Percentiles rank a stretch among this genome's conserved stretches.
Conservation (phyloP, 441 rosid genomes). For the Syzygium malaccense region DNA sequence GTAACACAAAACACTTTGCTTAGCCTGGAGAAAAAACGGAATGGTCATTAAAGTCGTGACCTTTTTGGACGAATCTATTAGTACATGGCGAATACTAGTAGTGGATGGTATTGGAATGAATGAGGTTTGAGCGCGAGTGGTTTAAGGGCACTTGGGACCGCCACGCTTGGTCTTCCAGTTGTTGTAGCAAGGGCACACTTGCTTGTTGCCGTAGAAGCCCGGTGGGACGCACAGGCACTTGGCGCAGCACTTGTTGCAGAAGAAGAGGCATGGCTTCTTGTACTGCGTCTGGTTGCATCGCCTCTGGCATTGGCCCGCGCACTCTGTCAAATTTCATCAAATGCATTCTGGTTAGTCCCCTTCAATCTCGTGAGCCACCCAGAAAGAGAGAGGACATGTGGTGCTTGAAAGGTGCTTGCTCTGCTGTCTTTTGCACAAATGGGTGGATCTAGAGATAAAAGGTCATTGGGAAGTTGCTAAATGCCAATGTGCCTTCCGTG, state of each 20-base stretch:
- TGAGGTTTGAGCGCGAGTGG: background rate
- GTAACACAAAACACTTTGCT: background rate
- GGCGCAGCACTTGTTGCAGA: slow-evolving; percentile 1
- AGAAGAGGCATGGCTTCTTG: background rate
- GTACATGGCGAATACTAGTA: background rate
- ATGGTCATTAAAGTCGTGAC: background rate
- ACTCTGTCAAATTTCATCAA: background rate
- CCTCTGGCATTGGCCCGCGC: background rate
- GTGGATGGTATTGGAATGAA: background rate
- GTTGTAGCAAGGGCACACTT: slow-evolving; percentile 1
- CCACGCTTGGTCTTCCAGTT: background rate
- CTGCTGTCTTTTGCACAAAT: background rate
- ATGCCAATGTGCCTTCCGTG: background rate
- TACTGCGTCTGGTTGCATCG: background rate
- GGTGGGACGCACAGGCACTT: background rate
- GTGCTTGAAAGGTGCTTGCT: background rate
- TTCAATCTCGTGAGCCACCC: background rate
- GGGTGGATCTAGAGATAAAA: background rate
- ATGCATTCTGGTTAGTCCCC: background rate
- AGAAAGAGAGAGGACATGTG: background rate
- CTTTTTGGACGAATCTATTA: background rate
- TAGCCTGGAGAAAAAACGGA: background rate
- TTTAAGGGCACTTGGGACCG: background rate
- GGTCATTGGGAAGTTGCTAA: background rate
- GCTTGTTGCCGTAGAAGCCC: background rate